Evolutionary conservation across 176 grass and related monocot species (phyloP).

Genomic region (Oryza meridionalis): DNA sequence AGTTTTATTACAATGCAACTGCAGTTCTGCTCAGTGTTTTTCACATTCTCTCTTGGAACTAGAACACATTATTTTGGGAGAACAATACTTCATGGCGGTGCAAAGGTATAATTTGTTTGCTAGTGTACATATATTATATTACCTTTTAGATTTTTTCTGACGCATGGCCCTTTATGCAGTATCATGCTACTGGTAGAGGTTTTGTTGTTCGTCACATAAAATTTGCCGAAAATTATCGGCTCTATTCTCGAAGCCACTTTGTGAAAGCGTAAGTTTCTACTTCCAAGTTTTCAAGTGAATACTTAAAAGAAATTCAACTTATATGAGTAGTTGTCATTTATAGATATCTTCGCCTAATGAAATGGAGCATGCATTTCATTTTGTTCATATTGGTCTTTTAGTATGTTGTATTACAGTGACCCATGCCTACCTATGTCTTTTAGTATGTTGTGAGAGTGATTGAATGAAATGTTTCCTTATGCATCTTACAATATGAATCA

Average conservation of each 20-base stretch:
- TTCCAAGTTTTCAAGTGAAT: conserved; percentile 37
- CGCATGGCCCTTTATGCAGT: conserved; percentile 56
- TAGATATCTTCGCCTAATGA: neutral
- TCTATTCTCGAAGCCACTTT: conserved; percentile 97
- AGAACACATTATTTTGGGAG: conserved; percentile 98
- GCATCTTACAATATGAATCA: conserved; percentile 5
- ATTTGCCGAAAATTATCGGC: conserved; percentile 95
- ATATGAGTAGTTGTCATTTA: neutral
- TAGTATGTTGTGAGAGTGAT: neutral
- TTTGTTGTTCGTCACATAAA: conserved; percentile 97
- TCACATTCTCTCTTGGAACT: conserved; percentile 98
- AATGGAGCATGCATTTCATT: conserved; percentile 19
- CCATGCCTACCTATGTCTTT: neutral
- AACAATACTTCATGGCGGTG: conserved; percentile 99
- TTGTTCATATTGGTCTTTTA: neutral
- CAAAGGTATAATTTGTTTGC: conserved; percentile 53
- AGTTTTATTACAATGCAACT: conserved; percentile 96
- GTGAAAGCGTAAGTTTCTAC: conserved; percentile 86
- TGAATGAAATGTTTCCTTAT: neutral
- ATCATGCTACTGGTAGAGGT: conserved; percentile 89
- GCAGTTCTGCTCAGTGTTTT: conserved; percentile 93
- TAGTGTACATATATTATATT: conserved; percentile 13
- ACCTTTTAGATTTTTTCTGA: conserved; percentile 37
- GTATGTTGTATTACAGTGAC: neutral
- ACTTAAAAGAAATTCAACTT: conserved; percentile 16